Percentiles rank a stretch among this genome's conserved stretches.
These are phyloP conservation scores for Fusarium pininemorale DNA, from an alignment of 2,329 filamentous ascomycete genomes.

Conservation along the genomic window DNA sequence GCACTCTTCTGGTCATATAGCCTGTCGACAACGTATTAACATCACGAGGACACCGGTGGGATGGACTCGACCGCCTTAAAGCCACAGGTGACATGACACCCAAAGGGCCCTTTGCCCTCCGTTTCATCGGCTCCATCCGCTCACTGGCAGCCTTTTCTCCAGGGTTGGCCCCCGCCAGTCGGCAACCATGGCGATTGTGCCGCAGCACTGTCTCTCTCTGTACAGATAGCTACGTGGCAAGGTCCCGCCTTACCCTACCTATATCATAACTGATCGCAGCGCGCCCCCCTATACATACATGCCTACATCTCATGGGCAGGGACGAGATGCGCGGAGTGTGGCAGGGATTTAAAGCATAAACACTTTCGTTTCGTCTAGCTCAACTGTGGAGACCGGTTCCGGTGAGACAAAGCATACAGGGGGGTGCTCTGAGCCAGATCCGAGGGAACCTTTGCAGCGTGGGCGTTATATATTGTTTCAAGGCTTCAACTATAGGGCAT, in stretches of 20 bases:
- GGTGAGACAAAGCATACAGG: slow-evolving; percentile 35
- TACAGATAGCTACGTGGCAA: slow-evolving; percentile 33
- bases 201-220: background rate
- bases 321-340: slow-evolving; percentile 22
- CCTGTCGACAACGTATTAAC: slow-evolving; percentile 18
- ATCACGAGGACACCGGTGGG: slow-evolving; percentile 14
- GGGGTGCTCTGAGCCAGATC: slow-evolving; percentile 23
- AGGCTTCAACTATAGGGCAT: slow-evolving; percentile 34
- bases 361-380: slow-evolving; percentile 34
- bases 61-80: slow-evolving; percentile 13
- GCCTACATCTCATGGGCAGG: slow-evolving; percentile 14
- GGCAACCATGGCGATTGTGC: slow-evolving; percentile 25
- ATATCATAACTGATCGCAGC: slow-evolving; percentile 28
- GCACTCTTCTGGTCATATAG: slow-evolving; percentile 12
- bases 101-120: slow-evolving; percentile 2
- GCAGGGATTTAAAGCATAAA: slow-evolving; percentile 31
- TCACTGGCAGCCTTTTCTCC: slow-evolving; percentile 1
- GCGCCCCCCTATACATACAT: slow-evolving; percentile 2
- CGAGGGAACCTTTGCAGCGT: slow-evolving; percentile 32
- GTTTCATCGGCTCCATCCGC: slow-evolving; percentile 34
- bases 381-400: slow-evolving; percentile 33
- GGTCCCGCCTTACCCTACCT: slow-evolving; percentile 24
- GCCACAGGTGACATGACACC: slow-evolving; percentile 15
- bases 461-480: slow-evolving; percentile 26
- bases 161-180: slow-evolving; percentile 27